These are phyloP conservation scores for Teunomyces panamensis DNA, from an alignment of 805 yeast species.

Conservation along the genomic window DNA sequence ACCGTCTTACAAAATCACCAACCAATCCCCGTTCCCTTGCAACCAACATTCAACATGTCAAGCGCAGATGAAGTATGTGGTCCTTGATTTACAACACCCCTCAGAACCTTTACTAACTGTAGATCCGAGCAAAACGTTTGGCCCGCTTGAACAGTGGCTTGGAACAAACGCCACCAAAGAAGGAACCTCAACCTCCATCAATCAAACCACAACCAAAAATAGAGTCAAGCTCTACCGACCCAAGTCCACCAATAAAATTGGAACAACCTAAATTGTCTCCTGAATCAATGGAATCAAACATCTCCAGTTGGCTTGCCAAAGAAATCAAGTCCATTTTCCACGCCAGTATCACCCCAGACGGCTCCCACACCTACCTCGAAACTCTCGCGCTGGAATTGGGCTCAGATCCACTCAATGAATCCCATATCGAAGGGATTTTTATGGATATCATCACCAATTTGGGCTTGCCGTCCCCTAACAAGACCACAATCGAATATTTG, in stretches of 20 bases:
- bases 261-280: too few species aligned
- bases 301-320: slow-evolving; percentile 34
- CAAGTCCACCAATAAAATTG: background rate
- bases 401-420: slow-evolving; percentile 18
- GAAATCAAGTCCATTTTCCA: slow-evolving; percentile 37
- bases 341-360: slow-evolving; percentile 19
- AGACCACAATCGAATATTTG: slow-evolving; percentile 47
- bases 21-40: too few species aligned
- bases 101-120: slow-evolving; percentile 13
- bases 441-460: slow-evolving; percentile 55
- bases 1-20: too few species aligned
- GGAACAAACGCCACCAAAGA: background rate
- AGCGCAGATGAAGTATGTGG: slow-evolving; percentile 19
- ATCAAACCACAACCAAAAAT: background rate
- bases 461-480: slow-evolving; percentile 38
- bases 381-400: slow-evolving; percentile 24
- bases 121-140: slow-evolving; percentile 52
- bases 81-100: background rate
- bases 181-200: background rate
- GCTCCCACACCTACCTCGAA: slow-evolving; percentile 19
- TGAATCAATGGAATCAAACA: slow-evolving; percentile 3
- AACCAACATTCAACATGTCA: background rate
- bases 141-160: slow-evolving; percentile 40
- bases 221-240: background rate
- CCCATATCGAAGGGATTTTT: slow-evolving; percentile 48